Evolutionary conservation across 257 asterid species (phyloP).

Genomic region (Leptodermis oblonga): DNA sequence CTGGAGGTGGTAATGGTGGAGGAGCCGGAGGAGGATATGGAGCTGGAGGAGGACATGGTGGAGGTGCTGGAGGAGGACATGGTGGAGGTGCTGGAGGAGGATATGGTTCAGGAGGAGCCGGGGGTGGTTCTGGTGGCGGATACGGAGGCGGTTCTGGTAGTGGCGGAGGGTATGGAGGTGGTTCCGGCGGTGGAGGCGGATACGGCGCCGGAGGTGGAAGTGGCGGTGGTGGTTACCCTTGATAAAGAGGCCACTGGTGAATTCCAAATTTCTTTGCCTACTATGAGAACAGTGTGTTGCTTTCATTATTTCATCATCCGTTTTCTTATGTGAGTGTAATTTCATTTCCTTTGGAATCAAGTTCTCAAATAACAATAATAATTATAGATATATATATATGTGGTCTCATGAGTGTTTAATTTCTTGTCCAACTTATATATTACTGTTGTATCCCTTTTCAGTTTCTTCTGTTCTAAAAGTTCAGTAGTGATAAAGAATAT

Average conservation of each 20-base stretch:
- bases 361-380: neutral
- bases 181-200: conserved; percentile 16
- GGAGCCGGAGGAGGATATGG: neutral
- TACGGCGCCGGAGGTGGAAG: conserved; percentile 24
- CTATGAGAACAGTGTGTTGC: neutral
- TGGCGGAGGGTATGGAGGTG: neutral
- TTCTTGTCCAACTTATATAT: neutral
- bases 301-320: neutral
- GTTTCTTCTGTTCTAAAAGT: neutral
- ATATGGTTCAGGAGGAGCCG: conserved; percentile 4
- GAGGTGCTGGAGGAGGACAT: conserved; percentile 16
- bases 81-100: conserved; percentile 16
- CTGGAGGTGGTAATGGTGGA: conserved; percentile 6
- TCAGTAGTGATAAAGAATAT: too few species aligned
- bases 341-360: neutral
- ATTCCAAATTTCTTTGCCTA: neutral
- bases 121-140: conserved; percentile 4
- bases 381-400: too few species aligned
- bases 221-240: conserved; percentile 32
- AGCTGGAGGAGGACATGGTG: neutral
- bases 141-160: conserved; percentile 2
- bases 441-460: neutral
- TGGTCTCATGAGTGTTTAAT: neutral
- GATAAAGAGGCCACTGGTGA: neutral
- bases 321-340: neutral